A percentile compares a stretch with the other conserved stretches of the same genome.
Evolutionary conservation across 257 asterid genomes (phyloP).

Genomic region (Vinca minor): DNA sequence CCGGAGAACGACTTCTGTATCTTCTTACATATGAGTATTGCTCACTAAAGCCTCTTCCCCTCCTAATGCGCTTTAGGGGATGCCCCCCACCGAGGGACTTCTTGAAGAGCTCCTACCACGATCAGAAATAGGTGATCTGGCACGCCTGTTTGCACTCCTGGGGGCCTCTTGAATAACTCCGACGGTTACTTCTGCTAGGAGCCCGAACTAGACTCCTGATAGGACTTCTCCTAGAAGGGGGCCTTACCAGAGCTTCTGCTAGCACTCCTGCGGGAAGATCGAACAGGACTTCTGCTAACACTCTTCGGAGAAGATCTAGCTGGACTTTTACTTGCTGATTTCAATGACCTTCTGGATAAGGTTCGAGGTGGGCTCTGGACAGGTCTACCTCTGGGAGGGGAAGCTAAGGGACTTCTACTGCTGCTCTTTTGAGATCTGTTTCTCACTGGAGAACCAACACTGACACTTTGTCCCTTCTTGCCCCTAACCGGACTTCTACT

Average conservation of each 20-base stretch:
- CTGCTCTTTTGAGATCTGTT: conserved; percentile 26
- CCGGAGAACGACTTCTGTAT: conserved; percentile 85
- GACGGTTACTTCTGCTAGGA: conserved; percentile 44
- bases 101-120: conserved; percentile 82
- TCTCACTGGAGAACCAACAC: conserved; percentile 50
- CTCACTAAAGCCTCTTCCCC: conserved; percentile 99
- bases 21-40: conserved; percentile 69
- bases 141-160: conserved; percentile 50
- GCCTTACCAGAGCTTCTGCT: conserved; percentile 83
- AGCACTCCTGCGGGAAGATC: conserved; percentile 48
- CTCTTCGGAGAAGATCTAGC: conserved; percentile 60
- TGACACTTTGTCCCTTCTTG: conserved; percentile 40
- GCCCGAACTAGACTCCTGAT: too few relatives aligned
- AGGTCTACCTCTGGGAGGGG: conserved; percentile 44
- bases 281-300: conserved; percentile 67
- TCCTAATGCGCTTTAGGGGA: conserved; percentile 83
- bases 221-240: conserved; percentile 26
- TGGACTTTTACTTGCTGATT: conserved; percentile 51
- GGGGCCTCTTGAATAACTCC: conserved; percentile 67
- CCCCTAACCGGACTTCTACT: conserved; percentile 40
- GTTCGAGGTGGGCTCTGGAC: conserved; percentile 46
- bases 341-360: conserved; percentile 46
- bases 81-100: conserved; percentile 74
- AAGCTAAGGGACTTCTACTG: conserved; percentile 32
- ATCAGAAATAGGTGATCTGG: conserved; percentile 57